Evolutionary conservation across 208 protist genomes (phyloP).

Genomic region (Leishmania turanica): DNA sequence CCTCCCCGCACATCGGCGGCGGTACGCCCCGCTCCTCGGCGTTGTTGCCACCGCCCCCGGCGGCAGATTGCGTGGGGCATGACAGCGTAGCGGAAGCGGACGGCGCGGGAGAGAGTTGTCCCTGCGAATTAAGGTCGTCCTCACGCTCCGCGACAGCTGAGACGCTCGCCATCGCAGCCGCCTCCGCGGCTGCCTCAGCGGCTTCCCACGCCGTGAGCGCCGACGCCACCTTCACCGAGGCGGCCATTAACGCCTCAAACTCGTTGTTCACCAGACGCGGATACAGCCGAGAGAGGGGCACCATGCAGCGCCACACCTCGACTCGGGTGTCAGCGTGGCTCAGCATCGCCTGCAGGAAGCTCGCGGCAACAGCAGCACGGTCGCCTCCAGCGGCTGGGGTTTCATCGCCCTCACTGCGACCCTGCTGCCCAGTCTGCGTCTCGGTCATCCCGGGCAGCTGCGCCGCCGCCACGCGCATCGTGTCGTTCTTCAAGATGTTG

Average conservation of each 20-base stretch:
- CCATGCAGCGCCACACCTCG: constrained; percentile 78
- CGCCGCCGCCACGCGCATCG: constrained; percentile 26
- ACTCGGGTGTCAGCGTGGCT: constrained; percentile 50
- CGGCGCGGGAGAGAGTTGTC: constrained; percentile 9
- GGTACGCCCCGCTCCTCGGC: not conserved
- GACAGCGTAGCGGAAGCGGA: not conserved
- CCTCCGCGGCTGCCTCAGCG: constrained; percentile 9
- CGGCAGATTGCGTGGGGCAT: too few relatives aligned
- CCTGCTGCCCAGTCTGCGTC: not conserved
- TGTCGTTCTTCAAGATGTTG: constrained; percentile 39
- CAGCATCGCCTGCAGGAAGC: constrained; percentile 47
- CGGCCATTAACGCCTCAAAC: constrained; percentile 48
- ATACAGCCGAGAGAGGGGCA: constrained; percentile 70
- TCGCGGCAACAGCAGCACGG: not conserved
- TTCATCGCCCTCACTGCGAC: not conserved
- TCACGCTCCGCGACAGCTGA: not conserved
- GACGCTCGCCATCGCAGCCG: not conserved
- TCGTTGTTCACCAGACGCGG: constrained; percentile 55
- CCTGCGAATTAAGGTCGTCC: not conserved
- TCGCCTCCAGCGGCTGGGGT: not conserved
- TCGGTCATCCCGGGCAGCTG: constrained; percentile 11
- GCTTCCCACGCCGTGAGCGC: constrained; percentile 34
- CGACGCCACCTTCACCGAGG: constrained; percentile 39
- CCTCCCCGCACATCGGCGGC: not conserved
- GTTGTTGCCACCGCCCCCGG: not conserved